Evolutionary conservation across 805 yeast genomes (phyloP).

Genomic region (Saccharomycopsis olivae): DNA sequence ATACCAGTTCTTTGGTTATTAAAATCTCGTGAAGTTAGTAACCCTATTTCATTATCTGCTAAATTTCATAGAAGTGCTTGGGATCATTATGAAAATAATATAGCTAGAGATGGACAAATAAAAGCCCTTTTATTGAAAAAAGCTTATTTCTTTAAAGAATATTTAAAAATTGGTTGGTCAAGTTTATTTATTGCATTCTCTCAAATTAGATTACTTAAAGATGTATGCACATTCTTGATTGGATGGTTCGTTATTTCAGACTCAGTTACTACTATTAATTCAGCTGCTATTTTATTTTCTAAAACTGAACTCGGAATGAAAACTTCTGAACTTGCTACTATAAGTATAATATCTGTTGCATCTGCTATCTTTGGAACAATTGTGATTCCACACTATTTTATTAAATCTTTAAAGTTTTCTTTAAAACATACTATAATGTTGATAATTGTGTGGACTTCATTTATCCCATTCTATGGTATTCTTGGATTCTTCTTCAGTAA

Average conservation of each 20-base stretch:
- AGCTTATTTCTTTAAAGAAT: constrained; percentile 21
- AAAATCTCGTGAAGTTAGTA: constrained; percentile 31
- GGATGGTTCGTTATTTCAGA: constrained; percentile 77
- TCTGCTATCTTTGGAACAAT: constrained; percentile 63
- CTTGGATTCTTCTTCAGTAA: constrained; percentile 46
- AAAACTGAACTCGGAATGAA: constrained; percentile 60
- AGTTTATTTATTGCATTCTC: constrained; percentile 45
- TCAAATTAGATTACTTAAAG: constrained; percentile 49
- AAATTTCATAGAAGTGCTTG: constrained; percentile 12
- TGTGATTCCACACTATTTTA: constrained; percentile 36
- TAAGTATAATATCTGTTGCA: constrained; percentile 56
- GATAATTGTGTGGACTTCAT: constrained; percentile 48
- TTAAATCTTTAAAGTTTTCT: constrained; percentile 28
- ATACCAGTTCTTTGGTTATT: constrained; percentile 44
- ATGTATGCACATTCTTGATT: constrained; percentile 51
- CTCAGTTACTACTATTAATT: constrained; percentile 66
- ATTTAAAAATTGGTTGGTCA: constrained; percentile 50
- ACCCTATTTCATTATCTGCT: constrained; percentile 21
- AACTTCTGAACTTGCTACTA: constrained; percentile 50
- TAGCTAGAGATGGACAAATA: constrained; percentile 1
- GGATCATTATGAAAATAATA: constrained; percentile 10
- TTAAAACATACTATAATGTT: constrained; percentile 41
- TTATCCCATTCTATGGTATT: constrained; percentile 65
- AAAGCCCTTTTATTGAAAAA: constrained; percentile 1
- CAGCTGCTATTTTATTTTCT: constrained; percentile 70